A percentile compares a stretch with the other conserved stretches of the same genome.
These are phyloP conservation scores for Pythium coloratum DNA, from an alignment of 352 stramenopile genomes.

Conservation along the genomic window DNA sequence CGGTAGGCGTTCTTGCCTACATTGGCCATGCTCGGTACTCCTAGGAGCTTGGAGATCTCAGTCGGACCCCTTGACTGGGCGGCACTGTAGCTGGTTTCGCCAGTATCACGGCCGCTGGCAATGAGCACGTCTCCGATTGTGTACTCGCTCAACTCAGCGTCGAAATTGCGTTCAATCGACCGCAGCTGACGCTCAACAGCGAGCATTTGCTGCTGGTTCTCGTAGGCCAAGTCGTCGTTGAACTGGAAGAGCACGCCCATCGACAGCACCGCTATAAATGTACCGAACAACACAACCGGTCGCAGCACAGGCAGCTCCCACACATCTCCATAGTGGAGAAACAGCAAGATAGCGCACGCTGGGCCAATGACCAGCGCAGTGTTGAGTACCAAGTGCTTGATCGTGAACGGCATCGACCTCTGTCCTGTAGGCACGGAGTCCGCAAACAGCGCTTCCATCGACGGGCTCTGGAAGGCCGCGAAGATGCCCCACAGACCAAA, in stretches of 20 bases:
- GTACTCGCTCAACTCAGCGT: constrained; percentile 50
- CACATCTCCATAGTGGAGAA: constrained; percentile 65
- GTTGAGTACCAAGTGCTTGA: constrained; percentile 70
- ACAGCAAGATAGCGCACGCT: constrained; percentile 62
- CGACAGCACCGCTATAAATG: constrained; percentile 53
- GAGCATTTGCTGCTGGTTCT: constrained; percentile 58
- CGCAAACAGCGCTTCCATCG: constrained; percentile 80
- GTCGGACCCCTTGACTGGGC: constrained; percentile 18
- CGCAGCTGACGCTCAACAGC: constrained; percentile 57
- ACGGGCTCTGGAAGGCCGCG: constrained; percentile 68
- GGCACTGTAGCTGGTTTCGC: constrained; percentile 15
- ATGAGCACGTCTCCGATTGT: constrained; percentile 10
- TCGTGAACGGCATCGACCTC: constrained; percentile 73
- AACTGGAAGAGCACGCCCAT: constrained; percentile 75
- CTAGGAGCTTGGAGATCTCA: constrained; percentile 24
- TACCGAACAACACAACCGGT: constrained; percentile 66
- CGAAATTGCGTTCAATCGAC: constrained; percentile 70
- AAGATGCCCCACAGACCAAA: constrained; percentile 85
- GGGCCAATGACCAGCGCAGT: constrained; percentile 51
- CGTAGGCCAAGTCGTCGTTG: constrained; percentile 74
- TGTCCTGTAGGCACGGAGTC: constrained; percentile 74
- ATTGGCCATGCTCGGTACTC: background rate
- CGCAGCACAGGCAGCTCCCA: constrained; percentile 71
- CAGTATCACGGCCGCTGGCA: constrained; percentile 1
- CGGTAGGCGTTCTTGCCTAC: constrained; percentile 16